phyloP scores from a whole-genome alignment of 31 red algal species.

The Odonthalia washingtoniensis region DNA sequence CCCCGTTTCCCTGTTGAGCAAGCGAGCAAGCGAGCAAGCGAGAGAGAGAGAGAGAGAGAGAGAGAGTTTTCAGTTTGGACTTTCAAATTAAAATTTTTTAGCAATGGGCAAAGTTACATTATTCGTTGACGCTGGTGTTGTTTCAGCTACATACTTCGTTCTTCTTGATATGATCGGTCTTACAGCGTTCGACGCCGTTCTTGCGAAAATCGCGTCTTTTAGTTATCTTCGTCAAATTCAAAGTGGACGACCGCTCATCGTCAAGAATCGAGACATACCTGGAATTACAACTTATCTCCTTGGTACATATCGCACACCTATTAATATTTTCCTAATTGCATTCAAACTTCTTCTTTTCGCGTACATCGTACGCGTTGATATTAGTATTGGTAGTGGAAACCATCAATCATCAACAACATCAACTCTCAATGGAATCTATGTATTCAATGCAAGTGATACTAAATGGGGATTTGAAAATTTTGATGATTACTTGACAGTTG shows the following conservation, averaged over 20 bases:
- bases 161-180: background rate
- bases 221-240: background rate
- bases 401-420: background rate
- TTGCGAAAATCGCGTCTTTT: background rate
- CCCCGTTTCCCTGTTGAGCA: too few relatives aligned
- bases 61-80: too few relatives aligned
- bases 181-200: background rate
- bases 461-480: background rate
- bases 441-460: background rate
- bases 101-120: background rate
- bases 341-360: conserved; percentile 1
- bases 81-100: too few relatives aligned
- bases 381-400: background rate
- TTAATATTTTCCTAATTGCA: background rate
- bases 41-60: too few relatives aligned
- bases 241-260: background rate
- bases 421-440: background rate
- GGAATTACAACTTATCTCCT: conserved; percentile 5
- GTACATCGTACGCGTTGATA: background rate
- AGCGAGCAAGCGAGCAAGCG: too few relatives aligned
- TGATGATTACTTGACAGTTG: background rate
- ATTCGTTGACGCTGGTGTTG: background rate
- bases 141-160: background rate
- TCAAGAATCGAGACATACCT: background rate
- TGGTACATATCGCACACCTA: background rate